Base-by-base conservation (phyloP, 179 eudicot species). In the Nepenthes alata region DNA sequence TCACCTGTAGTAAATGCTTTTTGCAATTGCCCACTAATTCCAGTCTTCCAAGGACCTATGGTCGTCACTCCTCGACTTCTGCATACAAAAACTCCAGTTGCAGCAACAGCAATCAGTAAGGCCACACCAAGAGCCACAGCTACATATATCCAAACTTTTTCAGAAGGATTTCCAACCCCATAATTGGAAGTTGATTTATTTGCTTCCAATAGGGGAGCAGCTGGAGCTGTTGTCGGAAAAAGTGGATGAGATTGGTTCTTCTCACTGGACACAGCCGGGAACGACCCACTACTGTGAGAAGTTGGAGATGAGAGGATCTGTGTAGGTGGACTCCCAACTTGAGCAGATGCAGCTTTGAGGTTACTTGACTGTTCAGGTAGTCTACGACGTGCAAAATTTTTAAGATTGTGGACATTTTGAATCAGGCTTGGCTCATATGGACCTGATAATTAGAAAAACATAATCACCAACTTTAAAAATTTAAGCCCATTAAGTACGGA, bases 21-120 rank as follows among this genome's bases (percentile, higher is more conserved):
- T 72, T 90, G 99, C 74, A 94, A 68, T 73, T 94, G 99, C 58
- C 99, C 99, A 67, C 99, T 94, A 34, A 94, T 70, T 71, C 95
- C 99, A 36, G 91, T 83, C 76, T 77, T 94, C 75, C 90, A 94
- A 58, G 99, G 99, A 39, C 87, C 80, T 37, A 93, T 81, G 37
- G 77, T 76, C 59, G 57, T 74, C 54, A 79, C 89, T 37, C 83
- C 79, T 60, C 75, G 80, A 60, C 70, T 81, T 74, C 83, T 78
- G 70, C 81, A 81, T 38, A 78, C 53, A 60, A 75, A 63, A 50
- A 74, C 69, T 45, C 77, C 5, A 11, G 62, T 68, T 41, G 49
- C 60, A 58, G 67, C 73, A 68, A 83, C 51, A 57, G 73, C 66
- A 37, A 85, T 67, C 67, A 87, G 61, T 58, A 87, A 58, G 52